Conservation (phyloP, 768 basidiomycete species). For the Naematelia aurantialba region DNA sequence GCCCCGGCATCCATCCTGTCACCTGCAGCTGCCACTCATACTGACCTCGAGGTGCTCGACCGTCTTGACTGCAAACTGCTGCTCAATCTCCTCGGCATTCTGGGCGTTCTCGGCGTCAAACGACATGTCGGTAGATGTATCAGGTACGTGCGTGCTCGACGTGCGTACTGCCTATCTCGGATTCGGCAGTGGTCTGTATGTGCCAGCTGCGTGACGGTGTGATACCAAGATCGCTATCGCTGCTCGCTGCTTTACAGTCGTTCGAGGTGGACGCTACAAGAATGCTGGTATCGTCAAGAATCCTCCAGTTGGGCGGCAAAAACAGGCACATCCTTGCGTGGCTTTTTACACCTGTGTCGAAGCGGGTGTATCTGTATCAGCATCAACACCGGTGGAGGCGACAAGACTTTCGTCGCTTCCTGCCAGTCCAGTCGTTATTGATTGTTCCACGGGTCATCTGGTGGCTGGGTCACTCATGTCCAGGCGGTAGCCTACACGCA, state of each 20-base stretch:
- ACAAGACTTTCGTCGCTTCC: too few species aligned
- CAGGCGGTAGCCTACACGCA: background rate
- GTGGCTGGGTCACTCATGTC: too few species aligned
- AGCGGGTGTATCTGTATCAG: background rate
- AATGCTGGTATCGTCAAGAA: background rate
- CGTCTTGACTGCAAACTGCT: constrained; percentile 94
- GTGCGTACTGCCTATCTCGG: too few species aligned
- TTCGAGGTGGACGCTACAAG: background rate
- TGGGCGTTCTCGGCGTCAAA: constrained; percentile 91
- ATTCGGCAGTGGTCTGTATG: too few species aligned
- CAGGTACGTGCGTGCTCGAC: background rate
- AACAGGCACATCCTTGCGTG: background rate
- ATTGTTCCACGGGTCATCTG: too few species aligned
- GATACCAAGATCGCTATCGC: too few species aligned
- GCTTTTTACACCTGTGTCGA: background rate
- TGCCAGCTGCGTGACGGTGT: too few species aligned
- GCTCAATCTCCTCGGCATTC: constrained; percentile 91
- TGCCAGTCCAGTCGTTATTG: too few species aligned
- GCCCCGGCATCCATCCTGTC: constrained; percentile 8
- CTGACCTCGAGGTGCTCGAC: constrained; percentile 92
- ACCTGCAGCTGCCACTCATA: background rate
- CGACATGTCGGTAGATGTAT: background rate
- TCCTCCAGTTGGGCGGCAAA: background rate
- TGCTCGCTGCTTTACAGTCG: too few species aligned
- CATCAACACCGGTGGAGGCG: background rate